Evolutionary conservation across 2,329 filamentous ascomycete genomes (phyloP), one percentile per base, ranked within the genome.

Genomic region (Whalleya microplaca): DNA sequence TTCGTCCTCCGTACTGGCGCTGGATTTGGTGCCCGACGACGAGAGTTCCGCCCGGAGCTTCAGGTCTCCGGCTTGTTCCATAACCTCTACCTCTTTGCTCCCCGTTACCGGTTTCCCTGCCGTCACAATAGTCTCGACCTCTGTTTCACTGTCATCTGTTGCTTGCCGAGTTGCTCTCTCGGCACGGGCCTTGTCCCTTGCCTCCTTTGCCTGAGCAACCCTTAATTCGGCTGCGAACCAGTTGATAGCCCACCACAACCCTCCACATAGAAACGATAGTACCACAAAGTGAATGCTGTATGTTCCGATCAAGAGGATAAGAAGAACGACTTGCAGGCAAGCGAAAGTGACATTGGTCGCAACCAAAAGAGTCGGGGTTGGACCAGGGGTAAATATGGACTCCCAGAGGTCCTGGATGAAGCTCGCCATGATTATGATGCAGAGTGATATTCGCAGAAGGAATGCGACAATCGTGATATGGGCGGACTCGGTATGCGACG

Each of bases 201-300:
- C 75, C 58, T 77, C 72, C 23, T 67, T 72, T 41, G 69, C 75
- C 69, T 83, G 81, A 57, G 77, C 77, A 48, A 72, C 70, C 59
- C 75, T 76, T 47, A 86, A 72, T 76, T 86, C 94, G 45, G 77
- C 77, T 53, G 91, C 92, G 71, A 99, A 98, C 95, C 95, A 99
- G 82, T 98, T 98, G 77, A 98, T 93, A 55, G 90, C 86, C 79
- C 85, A 92, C 95, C 95, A 99, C 37, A 98, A 81, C 3, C 90
- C 90, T 29, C 78, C 93, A 62, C 86, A 91, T 9, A 99, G 80
- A 56, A 87, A 69, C 12, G 91, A 96, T 5, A 99, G 84, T 55
- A 94, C 81, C 61, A 92, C 73, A 70, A 97, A 96, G 80, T 98
- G 95, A 62, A 96, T 83, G 77, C 90, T 96, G 75, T 89, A 86